Base-by-base conservation (phyloP, 2,329 filamentous ascomycete species). In the Coniochaeta hoffmannii region DNA sequence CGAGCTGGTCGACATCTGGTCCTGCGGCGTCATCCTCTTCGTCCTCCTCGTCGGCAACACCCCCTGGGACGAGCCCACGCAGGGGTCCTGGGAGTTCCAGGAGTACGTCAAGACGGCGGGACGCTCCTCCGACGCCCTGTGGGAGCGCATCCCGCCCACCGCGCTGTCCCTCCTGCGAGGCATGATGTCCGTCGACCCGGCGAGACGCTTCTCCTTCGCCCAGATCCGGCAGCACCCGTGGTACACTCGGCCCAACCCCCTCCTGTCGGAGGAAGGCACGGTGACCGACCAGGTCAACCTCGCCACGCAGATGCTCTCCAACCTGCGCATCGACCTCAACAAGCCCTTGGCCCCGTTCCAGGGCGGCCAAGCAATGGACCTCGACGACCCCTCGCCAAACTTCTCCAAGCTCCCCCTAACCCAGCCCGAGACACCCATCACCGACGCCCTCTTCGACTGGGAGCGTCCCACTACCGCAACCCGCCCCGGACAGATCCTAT, bases 1-100 rank as follows among this genome's bases (percentile, higher is more conserved):
- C 8, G 90, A 97, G 59, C 73, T 90, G 41, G 89, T 90, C 35
- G 94, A 99, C 67, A 87, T 99, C 56, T 99, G 95, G 95, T 97
- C 92, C 15, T 97, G 92, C 64, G 94, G 94, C 32, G 91, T 99
- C 54, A 95, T 99, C n/a, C 77, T 99, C 4, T 99, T 99, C 66
- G 94, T 97, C 34, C 76, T 99, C 4, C 76, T 99, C 3, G 91
- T 96, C 1, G 94, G 94, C 10, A 99, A 99, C 68, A 99, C 94
- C 1, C 94, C 94, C 0, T 99, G 94, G 94, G 94, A 97, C 66
- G 89, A 94, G 67, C 94, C 94, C 0, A 93, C 91, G 2, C 75
- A 81, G 34, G 80, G 84, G 56, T 97, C 90, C 68, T 96, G 89
- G 76, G 94, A 99, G 71, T 99, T 89, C 63, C 83, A 88, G 63